Percentiles rank a stretch among this genome's conserved stretches.
Conservation (phyloP, 306 rosid species). For the Myrica gale region DNA sequence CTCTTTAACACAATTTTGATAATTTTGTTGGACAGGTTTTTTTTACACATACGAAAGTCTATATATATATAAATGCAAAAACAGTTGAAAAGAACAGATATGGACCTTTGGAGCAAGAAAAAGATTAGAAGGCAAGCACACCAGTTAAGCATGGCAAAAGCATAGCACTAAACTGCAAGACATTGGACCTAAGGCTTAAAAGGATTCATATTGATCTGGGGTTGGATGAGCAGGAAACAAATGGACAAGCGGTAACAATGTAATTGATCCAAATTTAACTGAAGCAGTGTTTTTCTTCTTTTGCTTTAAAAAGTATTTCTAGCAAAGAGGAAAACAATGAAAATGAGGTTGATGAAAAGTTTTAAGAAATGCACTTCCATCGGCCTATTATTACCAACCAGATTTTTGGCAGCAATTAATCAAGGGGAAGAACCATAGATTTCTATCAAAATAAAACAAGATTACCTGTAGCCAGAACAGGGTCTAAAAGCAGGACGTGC, state of each 20-base stretch:
- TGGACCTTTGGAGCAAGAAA: not conserved
- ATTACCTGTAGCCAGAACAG: conserved; percentile 96
- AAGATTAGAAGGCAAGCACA: not conserved
- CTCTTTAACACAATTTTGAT: not conserved
- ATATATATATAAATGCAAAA: not conserved
- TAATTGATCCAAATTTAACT: not conserved
- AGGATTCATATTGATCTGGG: not conserved
- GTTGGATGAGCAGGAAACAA: not conserved
- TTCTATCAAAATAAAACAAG: conserved; percentile 10
- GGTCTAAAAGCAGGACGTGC: conserved; percentile 96
- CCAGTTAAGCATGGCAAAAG: not conserved
- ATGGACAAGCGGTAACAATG: not conserved
- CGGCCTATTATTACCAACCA: conserved; percentile 8
- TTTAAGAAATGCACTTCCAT: not conserved
- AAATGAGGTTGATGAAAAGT: too few relatives aligned
- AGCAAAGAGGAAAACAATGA: too few relatives aligned
- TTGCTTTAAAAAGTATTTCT: not conserved
- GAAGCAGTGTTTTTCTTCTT: not conserved
- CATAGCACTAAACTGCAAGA: not conserved
- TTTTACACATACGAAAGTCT: not conserved
- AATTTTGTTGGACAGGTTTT: not conserved
- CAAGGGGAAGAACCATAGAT: conserved; percentile 12
- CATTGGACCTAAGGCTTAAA: not conserved
- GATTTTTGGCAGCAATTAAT: conserved; percentile 4
- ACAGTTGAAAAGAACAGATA: not conserved